Conservation (phyloP, 768 basidiomycete genomes). For the Paxillus involutus region DNA sequence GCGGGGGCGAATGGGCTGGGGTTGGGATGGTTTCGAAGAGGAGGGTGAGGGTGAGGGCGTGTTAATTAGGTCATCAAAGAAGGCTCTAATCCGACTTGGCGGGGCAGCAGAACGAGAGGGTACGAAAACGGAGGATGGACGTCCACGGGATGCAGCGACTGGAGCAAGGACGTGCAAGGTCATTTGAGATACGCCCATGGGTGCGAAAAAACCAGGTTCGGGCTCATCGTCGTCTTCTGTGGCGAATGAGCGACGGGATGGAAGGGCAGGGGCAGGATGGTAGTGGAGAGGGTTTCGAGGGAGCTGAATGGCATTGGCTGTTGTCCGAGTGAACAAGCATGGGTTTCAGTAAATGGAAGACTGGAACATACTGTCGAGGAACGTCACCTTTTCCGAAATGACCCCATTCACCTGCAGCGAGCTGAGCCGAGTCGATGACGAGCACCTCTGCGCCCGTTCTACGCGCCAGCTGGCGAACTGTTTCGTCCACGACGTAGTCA, state of each 20-base stretch:
- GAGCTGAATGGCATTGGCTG: conserved; percentile 66
- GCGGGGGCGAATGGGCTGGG: conserved; percentile 47
- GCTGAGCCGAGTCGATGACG: conserved; percentile 78
- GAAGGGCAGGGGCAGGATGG: conserved; percentile 29
- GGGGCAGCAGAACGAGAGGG: conserved; percentile 42
- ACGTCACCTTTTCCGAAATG: conserved; percentile 72
- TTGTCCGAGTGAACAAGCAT: conserved; percentile 34
- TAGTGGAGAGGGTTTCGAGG: conserved; percentile 80
- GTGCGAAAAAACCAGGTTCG: conserved; percentile 44
- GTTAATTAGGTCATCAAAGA: conserved; percentile 80
- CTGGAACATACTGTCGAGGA: background rate
- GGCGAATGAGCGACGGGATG: conserved; percentile 26
- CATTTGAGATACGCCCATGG: conserved; percentile 38
- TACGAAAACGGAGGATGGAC: conserved; percentile 32
- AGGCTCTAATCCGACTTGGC: conserved; percentile 60
- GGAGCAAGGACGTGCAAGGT: conserved; percentile 46
- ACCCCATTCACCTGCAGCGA: conserved; percentile 89
- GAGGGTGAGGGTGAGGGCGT: conserved; percentile 41
- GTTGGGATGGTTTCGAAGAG: conserved; percentile 24
- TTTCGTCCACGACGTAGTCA: conserved; percentile 76
- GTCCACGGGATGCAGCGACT: conserved; percentile 32
- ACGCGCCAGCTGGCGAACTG: conserved; percentile 75
- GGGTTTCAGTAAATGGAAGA: conserved; percentile 7
- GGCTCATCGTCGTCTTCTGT: conserved; percentile 48
- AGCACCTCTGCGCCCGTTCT: conserved; percentile 78